Base-by-base conservation (phyloP, 257 asterid species). In the Anisodus acutangulus region DNA sequence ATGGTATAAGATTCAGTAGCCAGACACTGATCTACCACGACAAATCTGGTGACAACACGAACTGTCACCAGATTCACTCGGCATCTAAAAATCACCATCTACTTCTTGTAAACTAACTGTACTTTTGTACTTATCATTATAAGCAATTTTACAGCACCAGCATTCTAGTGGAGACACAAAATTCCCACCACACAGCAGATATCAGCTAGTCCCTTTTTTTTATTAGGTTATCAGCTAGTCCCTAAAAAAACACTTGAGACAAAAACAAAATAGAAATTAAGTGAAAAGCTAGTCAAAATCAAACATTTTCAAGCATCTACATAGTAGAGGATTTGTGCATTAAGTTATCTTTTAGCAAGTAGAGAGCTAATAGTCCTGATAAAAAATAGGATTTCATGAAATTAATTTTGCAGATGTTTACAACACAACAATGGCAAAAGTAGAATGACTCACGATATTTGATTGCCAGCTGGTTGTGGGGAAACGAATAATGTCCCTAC, bases 401-500 rank as follows among this genome's bases (percentile, higher is more conserved):
- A 62, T 4, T 43, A 31, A 43, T 9, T 80, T 16, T 80, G 13
- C 26, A 8, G 37, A 51, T 22, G 81, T 51, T 76, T 76, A 76
- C 45, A 76, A 26, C 26, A 54, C 17, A 76, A 69, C n/a, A 76
- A 76, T 76, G 81, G 63, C 49, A 72, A 74, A 51, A 76, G 81
- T 26, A 76, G 62, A 76, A 76, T 26, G 19, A 85, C 98, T 89
- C 89, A 95, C 98, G 88, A 68, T 84, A 91, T 87, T 63, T 90
- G 92, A 71, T 86, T 47, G 85, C 86, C 88, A 74, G 93, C 87
- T 82, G 89, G 88, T 87, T 91, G 97, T 31, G 91, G 91, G 70
- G 94, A 88, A 59, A 92, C 83, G 85, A 89, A 89, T 84, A 91
- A 83, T 83, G 93, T 87, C 37, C 91, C 97, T 93, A 89, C 83